Evolutionary conservation across 805 yeast genomes (phyloP).

Genomic region (Metschnikowia anglica): DNA sequence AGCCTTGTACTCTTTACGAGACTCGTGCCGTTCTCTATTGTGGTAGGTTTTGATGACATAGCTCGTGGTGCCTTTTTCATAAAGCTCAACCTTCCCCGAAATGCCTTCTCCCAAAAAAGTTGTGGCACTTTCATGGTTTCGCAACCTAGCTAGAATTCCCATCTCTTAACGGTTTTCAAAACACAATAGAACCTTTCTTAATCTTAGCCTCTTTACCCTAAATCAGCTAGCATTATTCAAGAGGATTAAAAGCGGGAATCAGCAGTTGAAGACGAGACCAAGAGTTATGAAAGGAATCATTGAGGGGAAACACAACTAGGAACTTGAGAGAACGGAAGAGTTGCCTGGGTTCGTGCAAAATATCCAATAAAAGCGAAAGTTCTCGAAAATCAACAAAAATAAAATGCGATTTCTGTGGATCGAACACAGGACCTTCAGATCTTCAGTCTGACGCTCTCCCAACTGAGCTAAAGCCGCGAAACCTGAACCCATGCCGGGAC

Average conservation of each 20-base stretch:
- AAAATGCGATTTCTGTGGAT: conserved; percentile 26
- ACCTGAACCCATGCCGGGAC: conserved; percentile 1
- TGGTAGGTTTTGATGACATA: conserved; percentile 50
- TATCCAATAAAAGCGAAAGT: no score
- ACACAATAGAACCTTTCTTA: no score
- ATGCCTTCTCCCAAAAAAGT: conserved; percentile 32
- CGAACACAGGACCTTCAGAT: conserved; percentile 28
- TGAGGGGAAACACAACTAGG: no score
- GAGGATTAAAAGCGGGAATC: no score
- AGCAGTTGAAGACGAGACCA: no score
- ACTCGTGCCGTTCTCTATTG: conserved; percentile 39
- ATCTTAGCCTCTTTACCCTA: no score
- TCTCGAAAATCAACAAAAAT: no score
- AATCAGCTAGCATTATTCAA: no score
- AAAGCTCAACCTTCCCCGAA: conserved; percentile 36
- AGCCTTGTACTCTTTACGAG: conserved; percentile 36
- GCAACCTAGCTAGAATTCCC: not conserved
- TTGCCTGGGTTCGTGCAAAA: no score
- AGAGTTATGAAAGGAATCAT: no score
- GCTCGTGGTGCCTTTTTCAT: not conserved
- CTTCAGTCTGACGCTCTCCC: conserved; percentile 29
- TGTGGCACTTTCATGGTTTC: not conserved
- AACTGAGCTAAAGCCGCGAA: conserved; percentile 25
- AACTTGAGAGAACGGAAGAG: no score
- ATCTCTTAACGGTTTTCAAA: no score